Base-by-base conservation (phyloP, 108 stramenopile genomes). In the Pseudonitzschia multiseries region DNA sequence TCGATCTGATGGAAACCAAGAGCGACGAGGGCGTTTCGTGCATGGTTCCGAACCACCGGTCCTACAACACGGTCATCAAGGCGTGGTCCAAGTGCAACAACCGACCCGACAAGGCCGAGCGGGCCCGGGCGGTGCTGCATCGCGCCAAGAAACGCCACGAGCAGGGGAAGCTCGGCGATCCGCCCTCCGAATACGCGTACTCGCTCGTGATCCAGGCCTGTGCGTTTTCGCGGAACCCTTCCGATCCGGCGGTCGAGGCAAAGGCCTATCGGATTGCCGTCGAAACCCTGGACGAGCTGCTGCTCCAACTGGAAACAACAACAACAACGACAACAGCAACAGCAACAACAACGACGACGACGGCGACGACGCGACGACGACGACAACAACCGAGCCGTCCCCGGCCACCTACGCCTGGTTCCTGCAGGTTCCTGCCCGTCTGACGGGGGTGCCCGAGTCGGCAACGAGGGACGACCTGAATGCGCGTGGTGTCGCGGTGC, bases 191-290 rank as follows among this genome's bases (percentile, higher is more conserved):
- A 46, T 82, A 83, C 48, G 71, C 84, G 0, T 85, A 90, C 76
- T 87, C 86, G 13, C 79, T 84, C 63, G 86, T 90, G n/a, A 67
- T 90, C 22, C 88, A 90, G 61, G 80, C 87, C 27, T 87, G 86
- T 70, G 89, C 89, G 13, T 88, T 88, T 75, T 76, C 85, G 4
- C 82, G 80, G n/a, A n/a, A n/a, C 27, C 60, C 64, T 4, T 75
- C 67, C 3, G 71, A 75, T n/a, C 21, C 53, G 12, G 75, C 76
- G 41, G 57, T 63, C 40, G 84, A 87, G 59, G n/a, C 53, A 14
- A 57, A 67, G 73, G 85, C 86, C 27, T 91, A 88, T 69, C 57
- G 75, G n/a, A 84, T 91, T 75, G 89, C 89, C 8, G 75, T 78
- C 22, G 31, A 68, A 14, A 64, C 78, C 57, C 69, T 91, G 70